Conservation (phyloP, 176 grass and related monocot species). For the Oryza australiensis region DNA sequence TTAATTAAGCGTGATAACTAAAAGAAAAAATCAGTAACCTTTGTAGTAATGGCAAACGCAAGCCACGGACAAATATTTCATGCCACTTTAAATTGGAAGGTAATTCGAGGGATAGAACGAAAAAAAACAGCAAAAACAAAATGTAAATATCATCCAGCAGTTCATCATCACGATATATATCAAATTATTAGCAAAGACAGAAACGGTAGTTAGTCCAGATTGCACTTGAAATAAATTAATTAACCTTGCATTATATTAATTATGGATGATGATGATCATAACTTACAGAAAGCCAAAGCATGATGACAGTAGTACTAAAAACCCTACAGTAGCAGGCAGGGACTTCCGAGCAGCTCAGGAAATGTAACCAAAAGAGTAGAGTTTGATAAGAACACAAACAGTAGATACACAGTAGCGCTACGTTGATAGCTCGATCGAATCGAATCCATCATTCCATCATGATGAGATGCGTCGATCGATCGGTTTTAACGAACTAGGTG, state of each 20-base stretch:
- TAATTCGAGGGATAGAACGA: no score
- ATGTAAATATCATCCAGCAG: no score
- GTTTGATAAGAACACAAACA: conserved; percentile 35
- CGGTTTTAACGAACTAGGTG: conserved; percentile 14
- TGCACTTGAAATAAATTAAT: neutral
- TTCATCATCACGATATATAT: neutral
- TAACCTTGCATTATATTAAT: conserved; percentile 39
- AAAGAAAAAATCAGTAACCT: neutral
- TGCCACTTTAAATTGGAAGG: neutral
- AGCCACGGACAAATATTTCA: neutral
- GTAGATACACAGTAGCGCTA: neutral
- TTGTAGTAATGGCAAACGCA: neutral
- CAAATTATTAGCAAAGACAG: neutral
- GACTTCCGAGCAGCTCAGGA: conserved; percentile 18
- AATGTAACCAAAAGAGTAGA: conserved; percentile 37
- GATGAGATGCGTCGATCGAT: neutral
- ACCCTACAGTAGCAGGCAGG: conserved; percentile 50
- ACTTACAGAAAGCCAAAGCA: conserved; percentile 45
- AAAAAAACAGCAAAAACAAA: neutral
- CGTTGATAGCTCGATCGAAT: conserved; percentile 22
- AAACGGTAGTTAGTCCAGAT: neutral
- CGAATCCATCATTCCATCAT: neutral
- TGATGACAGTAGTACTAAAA: conserved; percentile 28
- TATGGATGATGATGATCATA: conserved; percentile 10
- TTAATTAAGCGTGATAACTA: neutral